Percentiles rank a stretch among this genome's conserved stretches.
Conservation (phyloP, 1,139 yeast species). For the Suhomyces ambrosiae region DNA sequence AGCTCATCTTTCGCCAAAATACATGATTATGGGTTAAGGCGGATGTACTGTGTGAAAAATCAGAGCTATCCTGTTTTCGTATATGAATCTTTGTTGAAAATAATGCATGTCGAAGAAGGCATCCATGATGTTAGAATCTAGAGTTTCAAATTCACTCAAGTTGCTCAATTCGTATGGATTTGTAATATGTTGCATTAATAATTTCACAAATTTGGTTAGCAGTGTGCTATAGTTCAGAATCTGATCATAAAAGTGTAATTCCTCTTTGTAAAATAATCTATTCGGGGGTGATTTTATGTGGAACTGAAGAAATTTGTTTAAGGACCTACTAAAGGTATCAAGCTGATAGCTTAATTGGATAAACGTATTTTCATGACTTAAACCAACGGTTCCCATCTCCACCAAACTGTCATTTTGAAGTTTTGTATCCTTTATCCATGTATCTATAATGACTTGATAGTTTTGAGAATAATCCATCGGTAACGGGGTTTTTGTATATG, state of each 20-base stretch:
- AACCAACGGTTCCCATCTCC: slow-evolving; percentile 5
- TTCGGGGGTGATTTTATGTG: not conserved
- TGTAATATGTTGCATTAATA: slow-evolving; percentile 6
- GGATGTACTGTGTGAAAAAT: not conserved
- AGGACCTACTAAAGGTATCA: not conserved
- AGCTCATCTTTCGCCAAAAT: too few relatives aligned
- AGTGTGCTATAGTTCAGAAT: slow-evolving; percentile 14
- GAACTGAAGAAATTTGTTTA: not conserved
- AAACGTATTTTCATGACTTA: slow-evolving; percentile 3
- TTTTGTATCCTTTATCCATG: not conserved
- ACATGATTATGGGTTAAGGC: not conserved
- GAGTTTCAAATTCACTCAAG: slow-evolving; percentile 14
- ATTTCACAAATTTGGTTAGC: slow-evolving; percentile 10
- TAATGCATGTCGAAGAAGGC: slow-evolving; percentile 19
- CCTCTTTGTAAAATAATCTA: slow-evolving; percentile 17
- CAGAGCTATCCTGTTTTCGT: slow-evolving; percentile 13
- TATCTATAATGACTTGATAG: not conserved
- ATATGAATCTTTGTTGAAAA: slow-evolving; percentile 18
- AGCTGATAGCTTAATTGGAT: slow-evolving; percentile 1
- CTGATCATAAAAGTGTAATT: slow-evolving; percentile 17
- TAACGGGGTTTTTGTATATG: not conserved
- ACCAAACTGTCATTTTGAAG: not conserved
- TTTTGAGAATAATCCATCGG: slow-evolving; percentile 1
- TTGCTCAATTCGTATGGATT: not conserved
- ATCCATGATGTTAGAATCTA: slow-evolving; percentile 19